Evolutionary conservation across 768 basidiomycete species (phyloP).

Genomic region (Galerina sulciceps): DNA sequence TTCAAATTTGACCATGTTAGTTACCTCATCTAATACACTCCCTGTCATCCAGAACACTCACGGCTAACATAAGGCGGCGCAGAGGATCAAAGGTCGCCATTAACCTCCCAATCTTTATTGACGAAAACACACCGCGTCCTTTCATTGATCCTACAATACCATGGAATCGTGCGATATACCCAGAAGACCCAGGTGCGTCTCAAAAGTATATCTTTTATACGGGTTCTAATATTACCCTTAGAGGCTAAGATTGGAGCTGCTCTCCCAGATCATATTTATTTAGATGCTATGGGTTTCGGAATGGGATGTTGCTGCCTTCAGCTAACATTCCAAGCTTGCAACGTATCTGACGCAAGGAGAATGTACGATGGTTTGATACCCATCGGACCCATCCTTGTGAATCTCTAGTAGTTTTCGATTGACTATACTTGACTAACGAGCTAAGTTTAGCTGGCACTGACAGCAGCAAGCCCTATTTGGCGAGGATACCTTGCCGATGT

Average conservation of each 20-base stretch:
- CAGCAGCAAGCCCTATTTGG: slow-evolving; percentile 94
- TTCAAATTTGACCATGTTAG: slow-evolving; percentile 11
- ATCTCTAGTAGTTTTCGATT: slow-evolving; percentile 22
- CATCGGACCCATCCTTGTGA: slow-evolving; percentile 91
- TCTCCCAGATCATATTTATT: slow-evolving; percentile 88
- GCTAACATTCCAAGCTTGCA: slow-evolving; percentile 96
- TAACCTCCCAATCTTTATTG: slow-evolving; percentile 91
- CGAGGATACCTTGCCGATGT: slow-evolving; percentile 95
- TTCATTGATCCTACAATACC: slow-evolving; percentile 95
- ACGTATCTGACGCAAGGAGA: slow-evolving; percentile 87
- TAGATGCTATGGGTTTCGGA: slow-evolving; percentile 99
- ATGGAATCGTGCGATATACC: slow-evolving; percentile 80
- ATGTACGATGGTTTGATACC: slow-evolving; percentile 98
- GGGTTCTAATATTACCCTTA: slow-evolving; percentile 27
- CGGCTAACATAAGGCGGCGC: slow-evolving; percentile 90
- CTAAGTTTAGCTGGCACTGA: slow-evolving; percentile 77
- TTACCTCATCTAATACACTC: slow-evolving; percentile 2
- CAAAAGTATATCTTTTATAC: not conserved
- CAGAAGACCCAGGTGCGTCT: slow-evolving; percentile 79
- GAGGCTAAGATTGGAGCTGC: slow-evolving; percentile 93
- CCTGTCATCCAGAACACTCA: slow-evolving; percentile 74
- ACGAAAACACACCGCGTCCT: slow-evolving; percentile 83
- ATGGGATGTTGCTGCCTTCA: slow-evolving; percentile 99
- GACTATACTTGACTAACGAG: not conserved
- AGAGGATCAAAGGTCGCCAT: slow-evolving; percentile 95